These are phyloP conservation scores for Centella asiatica DNA, from an alignment of 129 eudicot species.

Conservation along the genomic window DNA sequence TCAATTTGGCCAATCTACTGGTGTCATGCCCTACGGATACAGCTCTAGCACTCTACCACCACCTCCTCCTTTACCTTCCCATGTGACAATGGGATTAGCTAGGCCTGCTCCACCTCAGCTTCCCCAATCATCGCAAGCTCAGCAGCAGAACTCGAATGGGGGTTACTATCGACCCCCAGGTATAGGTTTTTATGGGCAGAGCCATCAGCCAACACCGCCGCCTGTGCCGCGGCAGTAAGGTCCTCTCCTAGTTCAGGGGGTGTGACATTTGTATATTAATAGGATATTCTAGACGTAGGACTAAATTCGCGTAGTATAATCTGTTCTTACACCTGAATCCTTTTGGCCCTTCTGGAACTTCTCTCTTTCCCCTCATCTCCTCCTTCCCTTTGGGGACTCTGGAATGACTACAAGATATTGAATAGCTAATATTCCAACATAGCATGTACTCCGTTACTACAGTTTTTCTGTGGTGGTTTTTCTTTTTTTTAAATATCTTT, in stretches of 20 bases:
- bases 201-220: slow-evolving; percentile 64
- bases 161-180: slow-evolving; percentile 79
- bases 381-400: neutral
- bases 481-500: no score
- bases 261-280: slow-evolving; percentile 37
- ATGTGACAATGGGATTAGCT: slow-evolving; percentile 43
- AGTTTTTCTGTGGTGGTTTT: no score
- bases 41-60: slow-evolving; percentile 47
- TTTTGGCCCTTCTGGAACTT: neutral
- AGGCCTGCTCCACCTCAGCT: slow-evolving; percentile 54
- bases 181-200: slow-evolving; percentile 68
- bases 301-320: neutral
- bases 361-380: neutral
- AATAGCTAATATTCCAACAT: neutral
- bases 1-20: slow-evolving; percentile 44
- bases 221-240: slow-evolving; percentile 68
- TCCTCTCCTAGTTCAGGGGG: slow-evolving; percentile 15
- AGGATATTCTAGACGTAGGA: slow-evolving; percentile 22
- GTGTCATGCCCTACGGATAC: slow-evolving; percentile 47
- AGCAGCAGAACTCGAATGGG: slow-evolving; percentile 30
- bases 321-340: neutral
- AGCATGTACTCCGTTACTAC: neutral
- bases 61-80: slow-evolving; percentile 56
- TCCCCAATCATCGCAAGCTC: slow-evolving; percentile 32
- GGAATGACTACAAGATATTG: neutral